phyloP scores from a whole-genome alignment of 139 green algal species.

The Chlorella sp. region DNA sequence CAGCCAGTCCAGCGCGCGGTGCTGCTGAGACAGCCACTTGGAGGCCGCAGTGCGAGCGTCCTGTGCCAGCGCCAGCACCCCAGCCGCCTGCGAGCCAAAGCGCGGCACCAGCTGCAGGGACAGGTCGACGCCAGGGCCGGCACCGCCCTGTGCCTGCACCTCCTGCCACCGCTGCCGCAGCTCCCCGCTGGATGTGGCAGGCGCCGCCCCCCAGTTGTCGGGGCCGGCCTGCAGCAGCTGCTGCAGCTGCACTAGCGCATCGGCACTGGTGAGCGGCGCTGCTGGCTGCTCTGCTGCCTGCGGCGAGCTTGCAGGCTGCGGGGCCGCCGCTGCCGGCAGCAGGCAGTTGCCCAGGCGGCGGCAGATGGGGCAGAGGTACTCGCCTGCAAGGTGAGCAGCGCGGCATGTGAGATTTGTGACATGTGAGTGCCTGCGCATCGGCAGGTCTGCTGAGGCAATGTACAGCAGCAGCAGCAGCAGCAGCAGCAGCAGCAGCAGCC shows the following conservation, averaged over 20 bases:
- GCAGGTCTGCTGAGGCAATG: too few species aligned
- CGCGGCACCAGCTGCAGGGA: not conserved
- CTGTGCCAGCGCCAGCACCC: not conserved
- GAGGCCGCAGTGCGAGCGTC: not conserved
- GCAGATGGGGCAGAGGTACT: constrained; percentile 39
- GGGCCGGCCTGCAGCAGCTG: not conserved
- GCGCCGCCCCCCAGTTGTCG: not conserved
- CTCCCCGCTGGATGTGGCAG: not conserved
- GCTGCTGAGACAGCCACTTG: constrained; percentile 26
- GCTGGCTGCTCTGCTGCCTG: not conserved
- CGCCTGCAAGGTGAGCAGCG: not conserved
- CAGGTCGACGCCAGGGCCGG: not conserved
- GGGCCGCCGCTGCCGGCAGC: constrained; percentile 1
- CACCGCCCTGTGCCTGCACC: not conserved
- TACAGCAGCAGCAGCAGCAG: too few species aligned
- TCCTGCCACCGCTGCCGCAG: not conserved
- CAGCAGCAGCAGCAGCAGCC: not conserved
- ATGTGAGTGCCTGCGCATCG: too few species aligned
- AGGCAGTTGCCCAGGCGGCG: constrained; percentile 33
- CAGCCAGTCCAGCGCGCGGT: constrained; percentile 14
- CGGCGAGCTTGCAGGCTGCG: not conserved
- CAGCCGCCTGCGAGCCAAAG: not conserved
- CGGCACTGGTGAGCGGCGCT: not conserved
- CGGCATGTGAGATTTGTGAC: too few species aligned
- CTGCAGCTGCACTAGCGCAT: not conserved